These are phyloP conservation scores for Tilletia indica DNA, from an alignment of 1,284 basidiomycete genomes.

Conservation along the genomic window DNA sequence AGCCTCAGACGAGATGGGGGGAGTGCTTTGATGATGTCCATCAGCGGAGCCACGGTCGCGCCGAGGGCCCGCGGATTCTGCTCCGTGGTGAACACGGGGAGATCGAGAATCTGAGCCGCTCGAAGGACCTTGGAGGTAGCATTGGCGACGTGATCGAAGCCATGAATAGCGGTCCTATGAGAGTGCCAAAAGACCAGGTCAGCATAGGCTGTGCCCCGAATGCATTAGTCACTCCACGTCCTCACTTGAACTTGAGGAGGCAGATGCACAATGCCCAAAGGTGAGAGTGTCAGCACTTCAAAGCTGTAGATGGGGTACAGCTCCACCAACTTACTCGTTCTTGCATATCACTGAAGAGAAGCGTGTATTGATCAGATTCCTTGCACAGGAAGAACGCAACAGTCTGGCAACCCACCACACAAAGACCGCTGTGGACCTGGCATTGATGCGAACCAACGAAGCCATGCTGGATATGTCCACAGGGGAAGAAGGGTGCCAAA, in stretches of 20 bases:
- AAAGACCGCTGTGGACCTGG: constrained; percentile 44
- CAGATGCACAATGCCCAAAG: background rate
- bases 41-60: constrained; percentile 66
- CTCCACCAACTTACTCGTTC: constrained; percentile 29
- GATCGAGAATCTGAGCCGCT: constrained; percentile 63
- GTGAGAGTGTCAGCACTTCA: background rate
- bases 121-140: constrained; percentile 43
- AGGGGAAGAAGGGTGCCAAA: too few relatives aligned
- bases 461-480: background rate
- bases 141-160: constrained; percentile 38
- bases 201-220: background rate
- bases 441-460: constrained; percentile 30
- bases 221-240: background rate
- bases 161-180: constrained; percentile 37
- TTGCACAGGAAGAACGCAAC: too few relatives aligned
- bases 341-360: constrained; percentile 37
- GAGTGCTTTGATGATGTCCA: constrained; percentile 63
- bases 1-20: constrained; percentile 64
- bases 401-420: constrained; percentile 26
- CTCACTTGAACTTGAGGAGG: constrained; percentile 17
- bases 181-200: constrained; percentile 6
- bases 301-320: background rate
- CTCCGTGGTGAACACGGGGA: constrained; percentile 75
- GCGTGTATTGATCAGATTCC: background rate
- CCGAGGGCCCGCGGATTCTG: constrained; percentile 82